Conservation (phyloP, 768 basidiomycete genomes). For the Cubamyces sp. region DNA sequence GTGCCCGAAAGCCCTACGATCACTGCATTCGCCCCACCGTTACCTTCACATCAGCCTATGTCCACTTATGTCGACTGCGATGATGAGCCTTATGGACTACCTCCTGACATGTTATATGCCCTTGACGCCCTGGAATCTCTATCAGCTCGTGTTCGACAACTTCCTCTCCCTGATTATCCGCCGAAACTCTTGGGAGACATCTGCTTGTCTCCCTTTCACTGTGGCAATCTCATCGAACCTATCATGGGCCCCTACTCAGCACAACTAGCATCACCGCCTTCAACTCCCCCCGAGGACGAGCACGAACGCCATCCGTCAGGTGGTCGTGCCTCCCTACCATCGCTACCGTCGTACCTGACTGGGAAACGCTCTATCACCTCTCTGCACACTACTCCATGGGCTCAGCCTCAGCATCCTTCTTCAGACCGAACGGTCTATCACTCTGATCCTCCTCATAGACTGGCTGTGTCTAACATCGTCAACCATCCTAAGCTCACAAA, state of each 20-base stretch:
- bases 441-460: neutral
- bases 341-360: neutral
- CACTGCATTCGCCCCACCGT: neutral
- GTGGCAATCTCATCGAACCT: neutral
- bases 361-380: no score
- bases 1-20: neutral
- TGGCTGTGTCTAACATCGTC: constrained; percentile 7
- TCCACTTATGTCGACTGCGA: neutral
- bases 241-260: neutral
- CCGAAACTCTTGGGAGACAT: neutral
- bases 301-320: neutral
- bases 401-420: neutral
- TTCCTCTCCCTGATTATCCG: neutral
- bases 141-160: neutral
- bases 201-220: neutral
- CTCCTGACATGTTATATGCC: constrained; percentile 6
- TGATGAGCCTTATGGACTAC: neutral
- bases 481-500: constrained; percentile 19
- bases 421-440: neutral
- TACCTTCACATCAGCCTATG: neutral
- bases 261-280: neutral
- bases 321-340: neutral
- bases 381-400: neutral
- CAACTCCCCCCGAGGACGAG: neutral
- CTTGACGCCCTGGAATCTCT: constrained; percentile 17